Percentiles rank a stretch among this genome's conserved stretches.
phyloP scores from a whole-genome alignment of 148 eudicot genomes.

The Camellia japonica region DNA sequence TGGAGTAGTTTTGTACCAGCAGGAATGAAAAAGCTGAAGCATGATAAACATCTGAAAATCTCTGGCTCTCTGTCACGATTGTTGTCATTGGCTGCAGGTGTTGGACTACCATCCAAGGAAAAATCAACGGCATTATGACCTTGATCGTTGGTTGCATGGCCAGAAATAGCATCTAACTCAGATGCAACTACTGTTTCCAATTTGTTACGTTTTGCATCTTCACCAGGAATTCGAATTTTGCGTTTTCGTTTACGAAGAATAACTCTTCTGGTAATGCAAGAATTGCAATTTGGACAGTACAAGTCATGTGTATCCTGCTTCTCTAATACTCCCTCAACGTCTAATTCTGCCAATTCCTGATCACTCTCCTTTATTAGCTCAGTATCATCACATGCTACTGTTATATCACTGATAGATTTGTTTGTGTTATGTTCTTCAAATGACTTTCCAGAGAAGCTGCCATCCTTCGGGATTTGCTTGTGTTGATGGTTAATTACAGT shows the following conservation, averaged over 20 bases:
- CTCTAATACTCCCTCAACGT: constrained; percentile 64
- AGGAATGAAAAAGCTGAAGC: constrained; percentile 80
- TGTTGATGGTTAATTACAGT: constrained; percentile 6
- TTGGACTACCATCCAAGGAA: constrained; percentile 5
- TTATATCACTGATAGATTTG: constrained; percentile 17
- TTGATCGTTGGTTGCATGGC: constrained; percentile 14
- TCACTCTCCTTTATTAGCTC: constrained; percentile 28
- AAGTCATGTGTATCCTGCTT: constrained; percentile 82
- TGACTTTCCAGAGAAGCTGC: constrained; percentile 17
- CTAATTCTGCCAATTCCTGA: constrained; percentile 41
- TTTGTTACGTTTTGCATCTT: constrained; percentile 41
- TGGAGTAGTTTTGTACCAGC: constrained; percentile 36
- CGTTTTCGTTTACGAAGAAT: constrained; percentile 82
- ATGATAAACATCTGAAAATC: constrained; percentile 66
- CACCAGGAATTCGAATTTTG: constrained; percentile 32
- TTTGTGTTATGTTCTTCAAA: constrained; percentile 14
- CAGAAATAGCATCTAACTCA: constrained; percentile 1
- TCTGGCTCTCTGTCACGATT: neutral
- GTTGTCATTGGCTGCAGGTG: constrained; percentile 14
- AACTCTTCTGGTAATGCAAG: constrained; percentile 82
- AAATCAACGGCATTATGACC: constrained; percentile 22
- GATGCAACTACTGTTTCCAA: constrained; percentile 14
- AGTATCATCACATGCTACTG: constrained; percentile 27
- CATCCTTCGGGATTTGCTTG: constrained; percentile 18
- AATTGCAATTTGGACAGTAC: constrained; percentile 79